phyloP scores from a whole-genome alignment of 192 early-diverging fungal species.

The Ambispora gerdemannii region DNA sequence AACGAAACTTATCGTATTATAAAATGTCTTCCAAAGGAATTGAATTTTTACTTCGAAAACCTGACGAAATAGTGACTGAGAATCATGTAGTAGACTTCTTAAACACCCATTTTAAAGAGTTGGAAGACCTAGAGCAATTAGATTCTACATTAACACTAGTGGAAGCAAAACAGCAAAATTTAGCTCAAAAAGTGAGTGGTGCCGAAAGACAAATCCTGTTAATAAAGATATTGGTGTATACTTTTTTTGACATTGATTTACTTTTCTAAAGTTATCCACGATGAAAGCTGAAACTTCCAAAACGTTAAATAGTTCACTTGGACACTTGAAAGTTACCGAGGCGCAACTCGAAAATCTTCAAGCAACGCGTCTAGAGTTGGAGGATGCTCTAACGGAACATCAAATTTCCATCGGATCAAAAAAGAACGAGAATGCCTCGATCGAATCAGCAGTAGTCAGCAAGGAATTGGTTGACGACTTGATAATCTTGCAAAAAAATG shows the following conservation, averaged over 20 bases:
- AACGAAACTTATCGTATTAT: too few species aligned
- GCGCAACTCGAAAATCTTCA: constrained; percentile 26
- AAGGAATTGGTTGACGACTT: constrained; percentile 32
- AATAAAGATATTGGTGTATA: neutral
- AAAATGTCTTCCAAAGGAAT: neutral
- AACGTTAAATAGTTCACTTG: neutral
- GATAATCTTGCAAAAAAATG: constrained; percentile 31
- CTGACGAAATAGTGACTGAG: constrained; percentile 12
- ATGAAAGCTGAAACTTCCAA: neutral
- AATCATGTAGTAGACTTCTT: constrained; percentile 42
- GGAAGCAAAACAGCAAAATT: constrained; percentile 9
- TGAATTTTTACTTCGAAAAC: constrained; percentile 1
- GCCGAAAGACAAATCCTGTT: neutral
- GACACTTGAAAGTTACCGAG: constrained; percentile 1
- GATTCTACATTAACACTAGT: constrained; percentile 30
- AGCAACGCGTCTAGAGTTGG: constrained; percentile 17
- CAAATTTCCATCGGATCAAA: neutral
- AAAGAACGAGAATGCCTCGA: neutral
- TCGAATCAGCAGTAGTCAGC: neutral
- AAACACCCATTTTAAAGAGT: constrained; percentile 34
- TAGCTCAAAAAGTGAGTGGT: constrained; percentile 32
- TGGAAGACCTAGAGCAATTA: constrained; percentile 39
- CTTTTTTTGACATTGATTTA: neutral
- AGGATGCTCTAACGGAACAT: constrained; percentile 9
- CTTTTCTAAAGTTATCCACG: neutral